Percentiles rank a stretch among this genome's conserved stretches.
phyloP scores from a whole-genome alignment of 129 eudicot species.

The Glebionis coronaria region DNA sequence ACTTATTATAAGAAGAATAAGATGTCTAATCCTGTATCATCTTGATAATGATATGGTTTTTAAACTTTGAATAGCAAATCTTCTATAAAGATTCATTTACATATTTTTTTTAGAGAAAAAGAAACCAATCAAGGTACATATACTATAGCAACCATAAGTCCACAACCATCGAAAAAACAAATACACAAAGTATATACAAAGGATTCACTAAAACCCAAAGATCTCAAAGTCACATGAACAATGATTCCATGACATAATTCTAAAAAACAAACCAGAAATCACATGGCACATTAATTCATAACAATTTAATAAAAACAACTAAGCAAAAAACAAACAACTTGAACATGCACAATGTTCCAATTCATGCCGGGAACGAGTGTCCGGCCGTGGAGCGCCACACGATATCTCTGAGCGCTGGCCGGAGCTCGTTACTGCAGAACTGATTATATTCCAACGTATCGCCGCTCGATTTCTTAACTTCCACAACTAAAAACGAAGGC shows the following conservation, averaged over 20 bases:
- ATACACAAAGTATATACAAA: background rate
- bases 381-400: conserved; percentile 45
- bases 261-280: conserved; percentile 1
- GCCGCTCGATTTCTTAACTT: conserved; percentile 39
- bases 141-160: background rate
- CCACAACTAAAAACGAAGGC: conserved; percentile 72
- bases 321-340: background rate
- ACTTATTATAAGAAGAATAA: too few relatives aligned
- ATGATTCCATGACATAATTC: conserved; percentile 10
- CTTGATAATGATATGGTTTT: too few relatives aligned
- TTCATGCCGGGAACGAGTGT: conserved; percentile 33
- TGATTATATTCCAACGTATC: conserved; percentile 82
- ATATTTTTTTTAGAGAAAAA: background rate
- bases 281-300: conserved; percentile 1
- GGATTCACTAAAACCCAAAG: background rate
- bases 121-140: background rate
- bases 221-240: background rate
- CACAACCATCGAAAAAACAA: background rate
- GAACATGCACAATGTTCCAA: too few relatives aligned
- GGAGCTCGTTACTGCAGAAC: conserved; percentile 81
- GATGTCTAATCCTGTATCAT: too few relatives aligned
- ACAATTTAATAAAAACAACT: background rate
- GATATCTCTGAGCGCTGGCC: conserved; percentile 85
- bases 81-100: too few relatives aligned
- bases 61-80: background rate